Evolutionary conservation across 768 basidiomycete species (phyloP).

Genomic region (Lactifluus pinguis): DNA sequence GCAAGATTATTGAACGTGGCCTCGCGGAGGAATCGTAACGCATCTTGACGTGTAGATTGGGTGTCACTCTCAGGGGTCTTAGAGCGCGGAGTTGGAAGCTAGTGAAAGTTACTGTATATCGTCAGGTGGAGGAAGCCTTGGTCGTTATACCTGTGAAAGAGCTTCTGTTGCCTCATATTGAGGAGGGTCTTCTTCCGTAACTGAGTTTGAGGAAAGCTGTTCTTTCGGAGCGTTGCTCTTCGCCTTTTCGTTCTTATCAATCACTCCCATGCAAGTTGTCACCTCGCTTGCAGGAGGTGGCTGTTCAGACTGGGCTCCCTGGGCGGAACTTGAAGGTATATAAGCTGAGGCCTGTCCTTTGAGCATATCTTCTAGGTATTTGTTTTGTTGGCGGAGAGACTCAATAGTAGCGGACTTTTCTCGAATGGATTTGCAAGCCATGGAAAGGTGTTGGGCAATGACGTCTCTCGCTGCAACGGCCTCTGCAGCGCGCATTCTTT

Average conservation of each 20-base stretch:
- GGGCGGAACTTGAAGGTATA: not conserved
- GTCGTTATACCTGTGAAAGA: not conserved
- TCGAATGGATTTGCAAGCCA: conserved; percentile 17
- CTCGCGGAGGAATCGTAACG: conserved; percentile 18
- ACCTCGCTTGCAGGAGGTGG: conserved; percentile 1
- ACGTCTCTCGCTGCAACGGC: conserved; percentile 19
- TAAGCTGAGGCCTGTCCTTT: conserved; percentile 22
- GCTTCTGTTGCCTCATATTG: conserved; percentile 12
- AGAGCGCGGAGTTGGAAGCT: not conserved
- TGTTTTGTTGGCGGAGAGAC: conserved; percentile 14
- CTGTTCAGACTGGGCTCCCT: not conserved
- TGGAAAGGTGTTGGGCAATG: conserved; percentile 16
- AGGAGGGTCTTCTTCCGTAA: conserved; percentile 9
- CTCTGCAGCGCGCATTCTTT: conserved; percentile 14
- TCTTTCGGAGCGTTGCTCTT: not conserved
- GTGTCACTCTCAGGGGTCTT: conserved; percentile 14
- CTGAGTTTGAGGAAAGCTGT: not conserved
- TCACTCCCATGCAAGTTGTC: not conserved
- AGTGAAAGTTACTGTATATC: not conserved
- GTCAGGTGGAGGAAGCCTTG: not conserved
- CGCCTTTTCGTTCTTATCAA: not conserved
- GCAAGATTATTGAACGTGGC: conserved; percentile 17
- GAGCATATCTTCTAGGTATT: conserved; percentile 24
- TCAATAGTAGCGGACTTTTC: conserved; percentile 16
- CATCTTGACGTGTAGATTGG: conserved; percentile 18